These are phyloP conservation scores for Rubroshorea leprosula DNA, from an alignment of 345 rosid species.

Conservation along the genomic window DNA sequence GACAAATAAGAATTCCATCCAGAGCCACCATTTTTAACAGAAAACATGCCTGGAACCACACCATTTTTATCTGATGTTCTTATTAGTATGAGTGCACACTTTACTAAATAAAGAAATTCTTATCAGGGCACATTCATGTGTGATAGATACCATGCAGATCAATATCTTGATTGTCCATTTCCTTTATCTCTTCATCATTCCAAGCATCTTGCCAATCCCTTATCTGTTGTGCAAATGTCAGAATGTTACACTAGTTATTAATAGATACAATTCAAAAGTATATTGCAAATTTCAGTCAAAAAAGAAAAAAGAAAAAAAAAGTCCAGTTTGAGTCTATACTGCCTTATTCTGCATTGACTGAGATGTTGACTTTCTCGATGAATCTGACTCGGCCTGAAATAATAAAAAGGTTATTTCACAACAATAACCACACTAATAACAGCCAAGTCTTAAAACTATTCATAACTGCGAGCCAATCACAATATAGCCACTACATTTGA, in stretches of 20 bases:
- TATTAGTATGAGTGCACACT: neutral
- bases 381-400: constrained; percentile 50
- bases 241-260: constrained; percentile 9
- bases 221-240: constrained; percentile 26
- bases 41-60: no score
- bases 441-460: no score
- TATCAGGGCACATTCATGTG: neutral
- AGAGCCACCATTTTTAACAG: neutral
- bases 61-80: no score
- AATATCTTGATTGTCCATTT: constrained; percentile 22
- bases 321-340: constrained; percentile 16
- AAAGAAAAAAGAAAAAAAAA: neutral
- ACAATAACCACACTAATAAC: no score
- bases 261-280: neutral
- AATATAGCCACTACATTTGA: no score
- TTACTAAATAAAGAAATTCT: neutral
- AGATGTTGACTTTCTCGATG: constrained; percentile 53
- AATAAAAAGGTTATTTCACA: neutral
- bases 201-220: constrained; percentile 51
- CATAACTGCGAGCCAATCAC: no score
- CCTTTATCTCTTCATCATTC: constrained; percentile 28
- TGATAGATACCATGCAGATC: constrained; percentile 35
- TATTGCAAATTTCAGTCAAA: neutral
- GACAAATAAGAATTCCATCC: neutral
- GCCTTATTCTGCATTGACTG: constrained; percentile 28